Percentiles rank a stretch among this genome's conserved stretches.
These are phyloP conservation scores for Ambrosia trifida DNA, from an alignment of 129 eudicot species.

Conservation along the genomic window DNA sequence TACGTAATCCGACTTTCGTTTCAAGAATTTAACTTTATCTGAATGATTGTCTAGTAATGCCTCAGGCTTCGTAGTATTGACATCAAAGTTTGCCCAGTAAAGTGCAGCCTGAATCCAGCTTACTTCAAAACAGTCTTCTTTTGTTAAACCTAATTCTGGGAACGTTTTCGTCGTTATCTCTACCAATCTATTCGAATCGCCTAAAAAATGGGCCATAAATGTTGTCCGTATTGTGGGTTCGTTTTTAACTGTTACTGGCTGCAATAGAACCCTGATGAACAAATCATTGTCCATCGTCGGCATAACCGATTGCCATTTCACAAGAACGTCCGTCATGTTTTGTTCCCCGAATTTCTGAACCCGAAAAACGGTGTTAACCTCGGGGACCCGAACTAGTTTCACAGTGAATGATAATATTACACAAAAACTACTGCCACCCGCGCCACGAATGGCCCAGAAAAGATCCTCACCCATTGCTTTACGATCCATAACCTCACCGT, in stretches of 20 bases:
- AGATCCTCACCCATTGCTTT: conserved; percentile 40
- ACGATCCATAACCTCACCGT: conserved; percentile 29
- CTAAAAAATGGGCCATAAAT: conserved; percentile 30
- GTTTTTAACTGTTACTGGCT: neutral
- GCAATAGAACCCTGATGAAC: conserved; percentile 28
- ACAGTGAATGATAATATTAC: conserved; percentile 36
- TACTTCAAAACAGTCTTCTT: conserved; percentile 31
- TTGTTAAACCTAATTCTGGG: conserved; percentile 35
- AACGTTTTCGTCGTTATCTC: conserved; percentile 24
- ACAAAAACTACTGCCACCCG: conserved; percentile 38
- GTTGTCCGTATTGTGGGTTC: conserved; percentile 5
- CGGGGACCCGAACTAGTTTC: conserved; percentile 36
- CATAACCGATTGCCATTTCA: conserved; percentile 31
- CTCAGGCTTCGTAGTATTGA: conserved; percentile 15
- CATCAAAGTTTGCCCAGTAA: conserved; percentile 24
- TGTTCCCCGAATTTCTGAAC: conserved; percentile 26
- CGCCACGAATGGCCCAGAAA: conserved; percentile 45
- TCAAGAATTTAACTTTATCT: conserved; percentile 19
- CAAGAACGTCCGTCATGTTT: conserved; percentile 16
- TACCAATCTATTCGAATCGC: conserved; percentile 19
- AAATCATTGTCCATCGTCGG: conserved; percentile 15
- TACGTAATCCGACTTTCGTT: conserved; percentile 45
- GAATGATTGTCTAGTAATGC: conserved; percentile 9
- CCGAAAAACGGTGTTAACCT: conserved; percentile 28
- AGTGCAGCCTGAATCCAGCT: conserved; percentile 33